These are phyloP conservation scores for Ceriops tagal DNA, from an alignment of 345 rosid species.

Conservation along the genomic window DNA sequence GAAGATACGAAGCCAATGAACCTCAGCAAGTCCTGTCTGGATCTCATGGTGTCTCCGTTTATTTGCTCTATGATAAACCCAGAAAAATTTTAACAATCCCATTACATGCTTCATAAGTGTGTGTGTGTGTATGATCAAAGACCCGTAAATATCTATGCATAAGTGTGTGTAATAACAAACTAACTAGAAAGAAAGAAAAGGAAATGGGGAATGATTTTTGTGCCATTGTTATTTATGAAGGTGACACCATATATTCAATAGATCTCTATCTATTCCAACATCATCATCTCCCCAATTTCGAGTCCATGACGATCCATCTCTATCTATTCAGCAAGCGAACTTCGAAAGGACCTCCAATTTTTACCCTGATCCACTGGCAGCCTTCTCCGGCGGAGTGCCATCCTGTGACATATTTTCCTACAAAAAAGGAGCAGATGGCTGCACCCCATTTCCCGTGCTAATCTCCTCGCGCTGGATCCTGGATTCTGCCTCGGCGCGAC, in stretches of 20 bases:
- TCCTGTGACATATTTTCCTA: slow-evolving; percentile 31
- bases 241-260: slow-evolving; percentile 17
- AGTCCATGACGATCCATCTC: slow-evolving; percentile 47
- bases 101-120: no score
- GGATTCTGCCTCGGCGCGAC: slow-evolving; percentile 42
- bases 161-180: no score
- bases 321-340: slow-evolving; percentile 22
- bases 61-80: no score
- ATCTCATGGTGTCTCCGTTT: no score
- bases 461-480: slow-evolving; percentile 25
- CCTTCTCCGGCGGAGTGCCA: slow-evolving; percentile 26
- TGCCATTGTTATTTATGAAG: no score
- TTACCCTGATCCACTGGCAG: slow-evolving; percentile 25
- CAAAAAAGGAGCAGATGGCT: slow-evolving; percentile 37
- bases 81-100: no score
- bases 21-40: no score
- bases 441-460: slow-evolving; percentile 16
- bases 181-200: no score
- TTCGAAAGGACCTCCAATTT: slow-evolving; percentile 43
- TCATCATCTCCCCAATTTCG: slow-evolving; percentile 32
- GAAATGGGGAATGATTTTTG: no score
- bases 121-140: no score
- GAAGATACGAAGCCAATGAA: no score
- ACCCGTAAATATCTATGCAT: no score
- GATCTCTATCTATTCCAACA: slow-evolving; percentile 23